Evolutionary conservation across 2,329 filamentous ascomycete genomes (phyloP).

Genomic region (Colletotrichum lindemuthianum): DNA sequence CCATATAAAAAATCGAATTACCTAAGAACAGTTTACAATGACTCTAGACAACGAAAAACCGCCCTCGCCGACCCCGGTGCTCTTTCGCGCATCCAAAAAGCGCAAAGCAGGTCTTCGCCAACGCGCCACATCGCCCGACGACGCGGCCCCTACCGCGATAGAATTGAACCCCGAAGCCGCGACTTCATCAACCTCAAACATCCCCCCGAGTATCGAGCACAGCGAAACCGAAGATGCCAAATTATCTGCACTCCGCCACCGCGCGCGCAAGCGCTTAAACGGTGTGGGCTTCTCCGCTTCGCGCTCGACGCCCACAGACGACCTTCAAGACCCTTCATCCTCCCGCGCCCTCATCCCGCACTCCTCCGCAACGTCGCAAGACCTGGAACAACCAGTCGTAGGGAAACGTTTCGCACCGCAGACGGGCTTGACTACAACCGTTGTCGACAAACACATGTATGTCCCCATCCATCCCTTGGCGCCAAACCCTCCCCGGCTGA

Average conservation of each 20-base stretch:
- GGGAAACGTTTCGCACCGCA: constrained; percentile 73
- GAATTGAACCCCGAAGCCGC: constrained; percentile 18
- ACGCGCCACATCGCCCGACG: constrained; percentile 47
- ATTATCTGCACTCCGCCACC: constrained; percentile 51
- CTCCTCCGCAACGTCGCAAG: constrained; percentile 45
- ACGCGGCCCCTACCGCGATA: constrained; percentile 24
- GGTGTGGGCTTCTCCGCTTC: constrained; percentile 65
- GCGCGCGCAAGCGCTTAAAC: constrained; percentile 58
- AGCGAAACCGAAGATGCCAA: constrained; percentile 27
- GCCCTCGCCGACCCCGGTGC: constrained; percentile 42
- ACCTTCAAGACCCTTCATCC: constrained; percentile 25
- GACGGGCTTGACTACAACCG: constrained; percentile 73
- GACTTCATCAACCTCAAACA: too few relatives aligned
- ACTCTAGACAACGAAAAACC: constrained; percentile 38
- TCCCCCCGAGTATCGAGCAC: constrained; percentile 15
- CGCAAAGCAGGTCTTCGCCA: constrained; percentile 66
- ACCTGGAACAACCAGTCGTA: constrained; percentile 41
- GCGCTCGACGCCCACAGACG: constrained; percentile 37
- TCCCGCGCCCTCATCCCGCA: constrained; percentile 32
- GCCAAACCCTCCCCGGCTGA: neutral
- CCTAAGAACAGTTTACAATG: constrained; percentile 33
- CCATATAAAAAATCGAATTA: neutral
- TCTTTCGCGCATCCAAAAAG: constrained; percentile 69
- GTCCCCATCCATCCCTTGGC: constrained; percentile 46
- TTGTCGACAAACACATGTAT: constrained; percentile 83